Base-by-base conservation (phyloP, 192 early-diverging fungal genomes). In the Coemansia furcata region DNA sequence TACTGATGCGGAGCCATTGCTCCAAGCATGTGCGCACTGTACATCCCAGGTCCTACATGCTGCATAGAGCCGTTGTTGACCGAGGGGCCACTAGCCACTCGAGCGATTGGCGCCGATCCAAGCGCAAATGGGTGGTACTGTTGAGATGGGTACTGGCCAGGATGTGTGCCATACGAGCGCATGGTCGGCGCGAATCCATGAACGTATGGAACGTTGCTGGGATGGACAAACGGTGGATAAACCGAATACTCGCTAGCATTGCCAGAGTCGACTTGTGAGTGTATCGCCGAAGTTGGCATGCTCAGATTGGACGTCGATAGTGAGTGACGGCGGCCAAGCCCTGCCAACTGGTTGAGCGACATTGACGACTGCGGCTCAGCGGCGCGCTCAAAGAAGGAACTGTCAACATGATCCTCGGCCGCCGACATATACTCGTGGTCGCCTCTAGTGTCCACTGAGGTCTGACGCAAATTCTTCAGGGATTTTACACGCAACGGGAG, bases 321-420 rank as follows among this genome's bases (percentile, higher is more conserved):
- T 17, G 79, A 82, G 65, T 82, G 79, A 10, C 79, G 60, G 68
- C 79, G 74, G 42, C 73, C 71, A 8, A 76, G 54, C 17, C 58
- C 74, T 3, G 74, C 50, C 36, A 73, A 26, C 10, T 69, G 71
- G 36, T 54, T 67, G 15, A 72, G 67, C 3, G 69, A 37, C 70
- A 69, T 38, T 42, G 69, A 60, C 26, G 68, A 70, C 15, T 68
- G 63, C 19, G 73, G 19, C 19, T 64, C 63, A 15, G 69, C 60
- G 19, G 43, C 57, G 15, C 78, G 72, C 35, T 80, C 78, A 58
- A 70, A 72, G 3, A 64, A 57, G 3, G 69, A 37, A 33, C 63
- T 64, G 7, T 60, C 76, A n/a, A 71, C 59, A 32, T 59, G 65
- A 17, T 58, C 40, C 42, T 62, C 68, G 12, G 62, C 36, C 1